Conservation (phyloP, 2,329 filamentous ascomycete species). For the Pyricularia grisea region DNA sequence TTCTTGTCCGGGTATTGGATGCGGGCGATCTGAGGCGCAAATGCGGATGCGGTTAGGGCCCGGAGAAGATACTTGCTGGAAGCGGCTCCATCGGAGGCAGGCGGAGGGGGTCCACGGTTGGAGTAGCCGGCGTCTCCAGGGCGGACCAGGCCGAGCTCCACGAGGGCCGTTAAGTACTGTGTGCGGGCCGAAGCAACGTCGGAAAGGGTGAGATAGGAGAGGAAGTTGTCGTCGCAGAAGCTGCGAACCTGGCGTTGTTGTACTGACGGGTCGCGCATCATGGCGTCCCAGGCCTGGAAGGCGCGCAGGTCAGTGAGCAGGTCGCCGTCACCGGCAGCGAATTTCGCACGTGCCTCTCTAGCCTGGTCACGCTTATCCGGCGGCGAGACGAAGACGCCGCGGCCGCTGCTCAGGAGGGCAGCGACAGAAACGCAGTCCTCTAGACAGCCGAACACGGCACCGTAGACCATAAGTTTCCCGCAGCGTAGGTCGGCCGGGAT, state of each 20-base stretch:
- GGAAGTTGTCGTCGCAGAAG: conserved; percentile 81
- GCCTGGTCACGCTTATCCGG: conserved; percentile 75
- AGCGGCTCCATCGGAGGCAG: conserved; percentile 18
- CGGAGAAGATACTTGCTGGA: conserved; percentile 45
- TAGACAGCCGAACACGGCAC: conserved; percentile 85
- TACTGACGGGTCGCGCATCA: conserved; percentile 42
- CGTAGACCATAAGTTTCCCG: conserved; percentile 92
- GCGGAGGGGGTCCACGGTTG: conserved; percentile 4
- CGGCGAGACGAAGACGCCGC: conserved; percentile 75
- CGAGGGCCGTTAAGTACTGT: conserved; percentile 78
- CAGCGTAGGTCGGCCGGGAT: conserved; percentile 89
- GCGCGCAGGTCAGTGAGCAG: conserved; percentile 79
- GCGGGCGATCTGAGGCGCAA: conserved; percentile 78
- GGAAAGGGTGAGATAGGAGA: conserved; percentile 72
- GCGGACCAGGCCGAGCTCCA: conserved; percentile 72
- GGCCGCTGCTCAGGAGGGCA: conserved; percentile 68
- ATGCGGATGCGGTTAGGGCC: conserved; percentile 63
- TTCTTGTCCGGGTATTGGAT: conserved; percentile 96
- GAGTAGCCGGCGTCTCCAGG: conserved; percentile 22
- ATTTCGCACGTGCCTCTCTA: conserved; percentile 64
- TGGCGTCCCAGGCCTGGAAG: conserved; percentile 72
- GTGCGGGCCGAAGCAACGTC: conserved; percentile 81
- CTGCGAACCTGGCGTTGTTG: conserved; percentile 54
- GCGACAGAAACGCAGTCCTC: conserved; percentile 84
- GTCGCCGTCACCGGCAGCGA: conserved; percentile 73